A percentile compares a stretch with the other conserved stretches of the same genome.
phyloP scores from a whole-genome alignment of 148 eudicot species.

The Amaranthus cruentus region DNA sequence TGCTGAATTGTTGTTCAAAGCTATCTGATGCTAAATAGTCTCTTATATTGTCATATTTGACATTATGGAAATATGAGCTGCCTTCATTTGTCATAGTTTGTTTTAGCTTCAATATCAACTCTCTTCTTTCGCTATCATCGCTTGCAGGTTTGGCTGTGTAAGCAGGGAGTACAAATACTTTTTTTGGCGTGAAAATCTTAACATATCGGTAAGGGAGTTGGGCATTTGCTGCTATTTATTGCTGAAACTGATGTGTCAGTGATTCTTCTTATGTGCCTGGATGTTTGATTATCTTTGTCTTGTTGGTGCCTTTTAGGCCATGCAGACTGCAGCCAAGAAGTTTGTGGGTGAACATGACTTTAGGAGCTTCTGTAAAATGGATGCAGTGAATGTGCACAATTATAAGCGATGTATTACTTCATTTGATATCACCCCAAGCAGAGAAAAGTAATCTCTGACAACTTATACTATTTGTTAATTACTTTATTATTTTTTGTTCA shows the following conservation, averaged over 20 bases:
- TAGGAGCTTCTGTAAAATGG: slow-evolving; percentile 98
- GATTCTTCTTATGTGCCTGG: not conserved
- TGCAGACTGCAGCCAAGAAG: slow-evolving; percentile 78
- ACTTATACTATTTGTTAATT: not conserved
- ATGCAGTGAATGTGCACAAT: slow-evolving; percentile 83
- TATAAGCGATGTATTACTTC: slow-evolving; percentile 56
- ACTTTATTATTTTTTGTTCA: not conserved
- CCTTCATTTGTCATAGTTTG: not conserved
- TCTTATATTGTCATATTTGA: not conserved
- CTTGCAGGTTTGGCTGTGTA: slow-evolving; percentile 79
- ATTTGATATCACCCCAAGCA: slow-evolving; percentile 52
- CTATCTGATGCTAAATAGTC: not conserved
- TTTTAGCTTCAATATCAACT: not conserved
- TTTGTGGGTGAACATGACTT: slow-evolving; percentile 92
- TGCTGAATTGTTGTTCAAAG: not conserved
- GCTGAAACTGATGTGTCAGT: slow-evolving; percentile 3
- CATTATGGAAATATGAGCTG: not conserved
- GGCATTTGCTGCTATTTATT: not conserved
- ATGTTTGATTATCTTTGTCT: slow-evolving; percentile 1
- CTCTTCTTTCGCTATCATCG: not conserved
- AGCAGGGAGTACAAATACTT: slow-evolving; percentile 87
- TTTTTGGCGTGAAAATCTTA: slow-evolving; percentile 75
- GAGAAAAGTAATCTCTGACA: slow-evolving; percentile 50
- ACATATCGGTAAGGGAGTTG: slow-evolving; percentile 42
- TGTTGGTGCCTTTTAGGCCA: slow-evolving; percentile 47